Percentiles rank a stretch among this genome's conserved stretches.
phyloP scores from a whole-genome alignment of 2,329 filamentous ascomycete species.

The Sporothrix mexicana region DNA sequence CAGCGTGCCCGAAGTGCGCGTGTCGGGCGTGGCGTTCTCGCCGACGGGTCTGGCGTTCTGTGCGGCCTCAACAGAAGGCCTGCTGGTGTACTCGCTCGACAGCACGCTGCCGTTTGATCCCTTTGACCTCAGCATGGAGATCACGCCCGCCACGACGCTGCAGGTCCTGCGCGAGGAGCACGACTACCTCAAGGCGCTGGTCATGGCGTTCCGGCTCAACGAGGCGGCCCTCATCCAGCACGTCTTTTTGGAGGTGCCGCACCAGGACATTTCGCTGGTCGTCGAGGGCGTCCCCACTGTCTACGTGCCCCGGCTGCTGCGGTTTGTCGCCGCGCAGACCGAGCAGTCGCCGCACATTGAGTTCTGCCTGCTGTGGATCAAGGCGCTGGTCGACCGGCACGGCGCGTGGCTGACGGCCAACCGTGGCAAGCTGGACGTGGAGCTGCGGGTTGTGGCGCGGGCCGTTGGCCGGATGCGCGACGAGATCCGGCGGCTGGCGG shows the following conservation, averaged over 20 bases:
- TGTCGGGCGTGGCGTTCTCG: conserved; percentile 83
- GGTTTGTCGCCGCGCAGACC: conserved; percentile 85
- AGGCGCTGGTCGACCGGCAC: conserved; percentile 79
- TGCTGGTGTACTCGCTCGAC: conserved; percentile 92
- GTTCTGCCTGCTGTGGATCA: conserved; percentile 93
- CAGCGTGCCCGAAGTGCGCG: conserved; percentile 79
- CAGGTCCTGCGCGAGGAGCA: conserved; percentile 68
- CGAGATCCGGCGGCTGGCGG: conserved; percentile 80
- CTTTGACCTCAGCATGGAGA: conserved; percentile 91
- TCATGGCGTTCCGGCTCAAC: conserved; percentile 97
- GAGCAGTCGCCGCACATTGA: conserved; percentile 93
- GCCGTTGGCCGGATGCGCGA: conserved; percentile 80
- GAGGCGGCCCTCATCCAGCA: conserved; percentile 79
- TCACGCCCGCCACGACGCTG: conserved; percentile 86
- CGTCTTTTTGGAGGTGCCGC: conserved; percentile 84
- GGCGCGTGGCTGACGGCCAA: conserved; percentile 85
- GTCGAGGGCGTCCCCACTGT: conserved; percentile 80
- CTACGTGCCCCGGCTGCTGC: conserved; percentile 83
- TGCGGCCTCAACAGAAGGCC: conserved; percentile 90
- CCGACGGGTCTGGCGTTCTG: conserved; percentile 91
- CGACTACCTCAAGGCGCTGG: conserved; percentile 87
- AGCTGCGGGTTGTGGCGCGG: conserved; percentile 81
- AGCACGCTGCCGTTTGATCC: conserved; percentile 86
- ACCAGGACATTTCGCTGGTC: conserved; percentile 74
- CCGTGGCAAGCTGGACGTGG: conserved; percentile 77